phyloP scores from a whole-genome alignment of 2,329 filamentous ascomycete species.

The Hymenoscyphus infarciens region DNA sequence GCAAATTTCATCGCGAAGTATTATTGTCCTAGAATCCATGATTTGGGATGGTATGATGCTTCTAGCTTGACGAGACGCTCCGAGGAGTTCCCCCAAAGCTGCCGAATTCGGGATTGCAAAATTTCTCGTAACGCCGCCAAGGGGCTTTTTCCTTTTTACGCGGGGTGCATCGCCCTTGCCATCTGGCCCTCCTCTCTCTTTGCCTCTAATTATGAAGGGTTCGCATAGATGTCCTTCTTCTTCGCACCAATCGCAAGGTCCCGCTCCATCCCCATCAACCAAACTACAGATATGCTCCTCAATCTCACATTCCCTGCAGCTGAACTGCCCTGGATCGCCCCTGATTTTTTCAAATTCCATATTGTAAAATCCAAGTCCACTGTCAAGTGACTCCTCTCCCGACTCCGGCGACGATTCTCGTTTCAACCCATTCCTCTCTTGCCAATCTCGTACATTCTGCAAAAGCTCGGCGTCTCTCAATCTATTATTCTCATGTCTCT shows the following conservation, averaged over 20 bases:
- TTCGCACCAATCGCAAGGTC: background rate
- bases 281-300: background rate
- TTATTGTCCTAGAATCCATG: too few species aligned
- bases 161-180: too few species aligned
- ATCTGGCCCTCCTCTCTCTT: too few species aligned
- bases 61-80: too few species aligned
- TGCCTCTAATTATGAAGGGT: background rate
- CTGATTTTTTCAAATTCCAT: background rate
- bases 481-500: slow-evolving; percentile 2
- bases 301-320: background rate
- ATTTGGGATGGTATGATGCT: too few species aligned
- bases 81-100: too few species aligned
- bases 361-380: slow-evolving; percentile 1
- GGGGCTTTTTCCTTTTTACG: too few species aligned
- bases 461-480: background rate
- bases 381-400: background rate
- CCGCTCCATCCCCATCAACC: too few species aligned
- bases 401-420: slow-evolving; percentile 10
- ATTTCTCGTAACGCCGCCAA: too few species aligned
- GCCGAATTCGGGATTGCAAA: too few species aligned
- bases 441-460: background rate
- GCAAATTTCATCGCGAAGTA: background rate
- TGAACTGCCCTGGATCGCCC: background rate
- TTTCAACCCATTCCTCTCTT: background rate
- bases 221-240: background rate